Evolutionary conservation across 331 rosid species (phyloP).

Genomic region (Malus hybrid): DNA sequence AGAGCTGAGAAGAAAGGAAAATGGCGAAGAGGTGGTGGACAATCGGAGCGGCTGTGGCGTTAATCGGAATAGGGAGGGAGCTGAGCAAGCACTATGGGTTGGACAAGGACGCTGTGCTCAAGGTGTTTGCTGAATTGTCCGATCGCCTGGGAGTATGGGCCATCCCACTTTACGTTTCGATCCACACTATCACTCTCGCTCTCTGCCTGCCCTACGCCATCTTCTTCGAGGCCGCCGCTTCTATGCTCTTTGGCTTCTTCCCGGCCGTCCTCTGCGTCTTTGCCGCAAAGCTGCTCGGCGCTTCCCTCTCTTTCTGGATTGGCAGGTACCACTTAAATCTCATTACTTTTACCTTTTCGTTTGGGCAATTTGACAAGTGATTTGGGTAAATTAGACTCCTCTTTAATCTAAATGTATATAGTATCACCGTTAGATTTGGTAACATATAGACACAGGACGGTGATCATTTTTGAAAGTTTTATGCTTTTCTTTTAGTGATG

Average conservation of each 20-base stretch:
- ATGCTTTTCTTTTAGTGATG: neutral
- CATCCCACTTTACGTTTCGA: constrained; percentile 55
- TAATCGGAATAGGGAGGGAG: constrained; percentile 22
- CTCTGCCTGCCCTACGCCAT: constrained; percentile 82
- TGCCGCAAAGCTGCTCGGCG: constrained; percentile 82
- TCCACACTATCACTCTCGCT: constrained; percentile 67
- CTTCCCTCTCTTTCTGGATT: constrained; percentile 78
- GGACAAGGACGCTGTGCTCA: constrained; percentile 47
- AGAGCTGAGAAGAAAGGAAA: neutral
- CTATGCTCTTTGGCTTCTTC: constrained; percentile 77
- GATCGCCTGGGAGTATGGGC: constrained; percentile 81
- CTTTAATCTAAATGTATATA: neutral
- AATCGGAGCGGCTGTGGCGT: constrained; percentile 29
- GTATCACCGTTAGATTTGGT: neutral
- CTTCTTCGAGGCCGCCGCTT: constrained; percentile 75
- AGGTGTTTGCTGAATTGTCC: constrained; percentile 34
- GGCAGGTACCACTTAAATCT: constrained; percentile 48
- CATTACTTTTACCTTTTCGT: neutral
- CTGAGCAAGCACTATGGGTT: constrained; percentile 21
- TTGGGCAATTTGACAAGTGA: neutral
- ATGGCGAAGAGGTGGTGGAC: constrained; percentile 45
- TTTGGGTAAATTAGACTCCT: neutral
- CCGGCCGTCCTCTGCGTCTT: constrained; percentile 74
- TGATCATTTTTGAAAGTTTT: neutral
- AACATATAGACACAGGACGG: neutral